Base-by-base conservation (phyloP, 192 early-diverging fungal species). In the Coemansia sp. region DNA sequence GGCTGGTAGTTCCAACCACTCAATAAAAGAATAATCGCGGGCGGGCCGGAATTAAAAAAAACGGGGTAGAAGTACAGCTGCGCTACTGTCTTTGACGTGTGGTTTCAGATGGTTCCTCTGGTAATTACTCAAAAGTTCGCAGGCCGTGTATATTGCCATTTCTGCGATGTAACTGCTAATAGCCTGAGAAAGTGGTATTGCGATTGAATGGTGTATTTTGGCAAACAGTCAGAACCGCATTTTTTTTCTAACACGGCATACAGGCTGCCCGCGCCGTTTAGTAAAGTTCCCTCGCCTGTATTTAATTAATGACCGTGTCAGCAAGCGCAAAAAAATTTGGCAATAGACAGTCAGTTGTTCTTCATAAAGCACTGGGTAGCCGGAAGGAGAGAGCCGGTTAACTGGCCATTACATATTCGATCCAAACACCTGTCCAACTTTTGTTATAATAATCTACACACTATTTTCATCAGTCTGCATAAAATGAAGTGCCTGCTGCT, bases 401-500 rank as follows among this genome's bases (percentile, higher is more conserved):
- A n/a, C 43, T 19, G 7, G 8, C 43, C 19, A 14, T n/a, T 16
- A 40, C n/a, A 40, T 40, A 16, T 40, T 40, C n/a, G 14, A 40
- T 40, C n/a, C 35, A 40, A 40, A 4, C 35, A 14, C n/a, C 5
- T 40, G 5, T 40, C 35, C n/a, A 40, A 16, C 5, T 40, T 40
- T 40, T 5, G n/a, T 16, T 16, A 9, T 3, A 35, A 3, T n/a
- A 40, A 18, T 44, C 43, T 18, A 44, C 16, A 24, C 40, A 24
- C 35, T 16, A n/a, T 11, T 16, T 27, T 50, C 25, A 27, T 4
- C 14, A 46, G n/a, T 48, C 11, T 5, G 52, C 32, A 27, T 19
- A 48, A 7, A 38, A 77, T 67, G 69, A 60, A 49, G 57, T 58
- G 40, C 29, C 46, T 72, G 18, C 16, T 72, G 16, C 38, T 46